Percentiles rank a stretch among this genome's conserved stretches.
Conservation (phyloP, 768 basidiomycete species). For the Naganishia randhawae region DNA sequence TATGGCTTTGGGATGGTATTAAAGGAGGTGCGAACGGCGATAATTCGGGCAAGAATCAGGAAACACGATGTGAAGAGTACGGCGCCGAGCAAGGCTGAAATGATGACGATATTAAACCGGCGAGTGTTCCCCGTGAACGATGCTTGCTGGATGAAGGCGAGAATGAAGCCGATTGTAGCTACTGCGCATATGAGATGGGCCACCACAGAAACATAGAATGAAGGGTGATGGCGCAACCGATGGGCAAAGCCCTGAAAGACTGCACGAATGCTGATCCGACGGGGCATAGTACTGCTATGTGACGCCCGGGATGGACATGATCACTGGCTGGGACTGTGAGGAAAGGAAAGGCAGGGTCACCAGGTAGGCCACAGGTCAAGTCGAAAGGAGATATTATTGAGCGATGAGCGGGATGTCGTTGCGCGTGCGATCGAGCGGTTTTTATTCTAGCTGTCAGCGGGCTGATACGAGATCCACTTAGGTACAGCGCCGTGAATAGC, state of each 20-base stretch:
- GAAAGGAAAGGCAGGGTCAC: background rate
- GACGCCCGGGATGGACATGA: background rate
- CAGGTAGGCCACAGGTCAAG: too few species aligned
- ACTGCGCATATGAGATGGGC: conserved; percentile 15
- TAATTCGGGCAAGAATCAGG: conserved; percentile 31
- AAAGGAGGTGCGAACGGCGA: conserved; percentile 35
- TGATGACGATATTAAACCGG: conserved; percentile 45
- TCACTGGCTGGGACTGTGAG: background rate
- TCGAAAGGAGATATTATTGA: too few species aligned
- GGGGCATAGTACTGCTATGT: background rate
- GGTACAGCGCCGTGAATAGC: too few species aligned
- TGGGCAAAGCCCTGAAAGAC: conserved; percentile 15
- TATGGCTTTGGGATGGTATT: conserved; percentile 50
- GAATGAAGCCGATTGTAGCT: conserved; percentile 19
- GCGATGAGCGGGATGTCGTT: too few species aligned
- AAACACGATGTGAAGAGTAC: conserved; percentile 31
- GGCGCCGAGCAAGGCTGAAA: conserved; percentile 40
- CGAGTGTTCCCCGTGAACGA: conserved; percentile 22
- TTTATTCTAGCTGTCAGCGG: background rate
- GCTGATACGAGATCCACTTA: too few species aligned
- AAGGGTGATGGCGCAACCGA: conserved; percentile 26
- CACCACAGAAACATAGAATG: conserved; percentile 28
- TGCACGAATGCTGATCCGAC: conserved; percentile 12
- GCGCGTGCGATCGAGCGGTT: too few species aligned
- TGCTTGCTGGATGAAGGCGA: conserved; percentile 28